These are phyloP conservation scores for Yarrowia sp. DNA, from an alignment of 805 yeast genomes.

Conservation along the genomic window DNA sequence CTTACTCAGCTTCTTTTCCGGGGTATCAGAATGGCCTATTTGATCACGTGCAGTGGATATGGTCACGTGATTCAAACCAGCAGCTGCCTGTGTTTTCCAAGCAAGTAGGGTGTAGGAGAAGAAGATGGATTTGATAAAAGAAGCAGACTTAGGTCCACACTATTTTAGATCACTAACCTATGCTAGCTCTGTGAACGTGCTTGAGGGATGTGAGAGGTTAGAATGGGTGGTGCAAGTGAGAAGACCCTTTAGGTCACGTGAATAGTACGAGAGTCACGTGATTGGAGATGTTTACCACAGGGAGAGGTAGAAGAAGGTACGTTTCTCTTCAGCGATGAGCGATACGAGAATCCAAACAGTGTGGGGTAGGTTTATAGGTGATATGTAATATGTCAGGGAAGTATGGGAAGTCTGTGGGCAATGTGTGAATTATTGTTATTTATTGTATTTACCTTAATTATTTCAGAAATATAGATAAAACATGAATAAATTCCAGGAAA, in stretches of 20 bases:
- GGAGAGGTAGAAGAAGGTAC: no score
- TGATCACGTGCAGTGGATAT: not conserved
- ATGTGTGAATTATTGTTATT: no score
- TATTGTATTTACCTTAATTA: no score
- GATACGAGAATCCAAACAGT: no score
- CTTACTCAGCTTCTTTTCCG: not conserved
- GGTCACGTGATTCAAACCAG: no score
- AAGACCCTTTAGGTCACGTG: not conserved
- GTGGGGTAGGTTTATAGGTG: no score
- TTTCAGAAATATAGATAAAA: no score
- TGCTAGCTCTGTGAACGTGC: not conserved
- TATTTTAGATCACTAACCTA: constrained; percentile 20
- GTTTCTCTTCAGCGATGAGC: no score
- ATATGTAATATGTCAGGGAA: no score
- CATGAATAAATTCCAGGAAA: no score
- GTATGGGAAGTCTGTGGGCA: no score
- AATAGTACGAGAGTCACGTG: not conserved
- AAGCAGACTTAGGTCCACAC: not conserved
- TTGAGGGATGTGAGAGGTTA: not conserved
- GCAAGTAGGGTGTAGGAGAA: not conserved
- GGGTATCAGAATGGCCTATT: not conserved
- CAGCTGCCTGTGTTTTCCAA: no score
- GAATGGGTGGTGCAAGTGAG: not conserved
- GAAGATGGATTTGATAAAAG: not conserved
- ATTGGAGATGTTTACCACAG: not conserved